Evolutionary conservation across 495 filamentous ascomycete genomes (phyloP).

Genomic region (Usnea hakonensis): DNA sequence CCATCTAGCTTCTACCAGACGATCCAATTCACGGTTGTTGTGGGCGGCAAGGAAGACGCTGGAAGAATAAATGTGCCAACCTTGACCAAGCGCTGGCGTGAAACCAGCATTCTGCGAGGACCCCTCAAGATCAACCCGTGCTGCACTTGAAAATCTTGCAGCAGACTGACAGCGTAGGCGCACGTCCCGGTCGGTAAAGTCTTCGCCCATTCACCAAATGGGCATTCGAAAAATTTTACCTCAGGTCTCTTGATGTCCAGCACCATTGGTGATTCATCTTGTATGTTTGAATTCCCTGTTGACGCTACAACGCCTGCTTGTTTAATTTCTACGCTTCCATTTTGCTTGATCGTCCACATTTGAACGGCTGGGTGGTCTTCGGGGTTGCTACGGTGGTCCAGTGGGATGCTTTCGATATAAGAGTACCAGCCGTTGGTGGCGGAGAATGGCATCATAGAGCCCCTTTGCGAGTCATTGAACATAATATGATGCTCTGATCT

Average conservation of each 20-base stretch:
- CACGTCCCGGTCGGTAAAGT: background rate
- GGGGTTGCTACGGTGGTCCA: no score
- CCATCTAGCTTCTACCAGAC: no score
- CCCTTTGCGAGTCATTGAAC: background rate
- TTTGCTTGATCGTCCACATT: no score
- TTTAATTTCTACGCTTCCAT: no score
- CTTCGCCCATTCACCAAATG: background rate
- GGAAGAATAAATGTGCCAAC: background rate
- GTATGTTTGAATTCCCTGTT: background rate
- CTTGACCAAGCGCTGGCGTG: background rate
- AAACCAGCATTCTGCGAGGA: background rate
- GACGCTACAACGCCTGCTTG: no score
- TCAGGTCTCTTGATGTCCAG: background rate
- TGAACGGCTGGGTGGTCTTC: no score
- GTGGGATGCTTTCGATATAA: no score
- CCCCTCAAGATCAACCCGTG: background rate
- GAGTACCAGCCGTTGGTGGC: background rate
- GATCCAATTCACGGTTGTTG: background rate
- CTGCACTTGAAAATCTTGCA: background rate
- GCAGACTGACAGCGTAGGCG: background rate
- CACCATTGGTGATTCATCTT: background rate
- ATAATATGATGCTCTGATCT: background rate
- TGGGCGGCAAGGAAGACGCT: background rate
- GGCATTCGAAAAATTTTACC: background rate
- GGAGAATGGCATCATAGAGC: background rate